Base-by-base conservation (phyloP, 2,329 filamentous ascomycete genomes). In the Fusarium scirpi region DNA sequence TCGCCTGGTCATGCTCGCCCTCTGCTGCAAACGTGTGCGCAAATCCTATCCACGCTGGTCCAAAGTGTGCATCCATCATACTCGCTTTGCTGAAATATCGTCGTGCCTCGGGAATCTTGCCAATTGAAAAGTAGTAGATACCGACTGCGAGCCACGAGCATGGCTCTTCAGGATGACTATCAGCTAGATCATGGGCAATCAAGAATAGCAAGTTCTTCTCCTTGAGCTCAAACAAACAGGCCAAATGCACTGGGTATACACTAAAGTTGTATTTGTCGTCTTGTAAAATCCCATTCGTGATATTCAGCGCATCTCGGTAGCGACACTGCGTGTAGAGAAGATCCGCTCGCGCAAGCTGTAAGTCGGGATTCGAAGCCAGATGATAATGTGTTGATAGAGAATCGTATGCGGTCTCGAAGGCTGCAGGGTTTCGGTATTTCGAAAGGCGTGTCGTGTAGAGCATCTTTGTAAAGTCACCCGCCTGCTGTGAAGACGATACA, bases 1-100 rank as follows among this genome's bases (percentile, higher is more conserved):
- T 98, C 49, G 96, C 96, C 82, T 99, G 96, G 79, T 99, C 96
- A 79, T 98, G 94, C 80, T 99, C 96, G 55, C 96, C 96, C 79
- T 99, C 96, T 13, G 94, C 94, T 2, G 96, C 96, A 78, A 99
- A 99, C 0, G 96, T 99, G 79, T 99, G 97, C 2, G 96, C 96
- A 77, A 99, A 99, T 2, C 97, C 96, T 70, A 99, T 98, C 96
- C 96, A 99, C 5, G 96, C 96, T 2, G 96, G 93, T 0, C 95
- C 95, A 75, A 97, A 99, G 82, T 98, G 95, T 9, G 95, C 93
- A 77, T 99, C 94, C 91, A 99, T 95, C 85, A 98, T 92, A 71
- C 93, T 97, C 7, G 97, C 93, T 81, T 99, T 99, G 76, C 93
- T 97, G 80, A 99, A 99, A 84, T 96, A 99, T 41, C 95, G 90